phyloP scores from a whole-genome alignment of 768 basidiomycete genomes.

The Leccinellum rugosiceps region DNA sequence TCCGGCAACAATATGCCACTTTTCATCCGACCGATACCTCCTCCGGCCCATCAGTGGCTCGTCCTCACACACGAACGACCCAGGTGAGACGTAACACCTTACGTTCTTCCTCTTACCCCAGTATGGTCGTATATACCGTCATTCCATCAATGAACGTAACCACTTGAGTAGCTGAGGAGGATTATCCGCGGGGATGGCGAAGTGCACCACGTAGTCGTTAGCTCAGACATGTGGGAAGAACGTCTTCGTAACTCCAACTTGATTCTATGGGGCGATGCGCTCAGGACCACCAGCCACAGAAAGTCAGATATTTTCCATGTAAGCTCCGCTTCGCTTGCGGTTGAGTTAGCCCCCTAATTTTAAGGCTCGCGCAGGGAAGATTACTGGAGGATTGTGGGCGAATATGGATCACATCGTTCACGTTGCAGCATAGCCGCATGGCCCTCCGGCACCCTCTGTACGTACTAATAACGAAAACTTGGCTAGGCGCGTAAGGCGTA shows the following conservation, averaged over 20 bases:
- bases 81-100: slow-evolving; percentile 14
- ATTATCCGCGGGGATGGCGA: slow-evolving; percentile 22
- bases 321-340: neutral
- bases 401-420: slow-evolving; percentile 3
- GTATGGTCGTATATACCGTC: slow-evolving; percentile 13
- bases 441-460: neutral
- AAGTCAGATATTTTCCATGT: neutral
- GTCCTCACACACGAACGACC: slow-evolving; percentile 7
- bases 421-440: slow-evolving; percentile 6
- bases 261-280: neutral
- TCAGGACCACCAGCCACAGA: neutral
- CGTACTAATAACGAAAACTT: slow-evolving; percentile 9
- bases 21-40: slow-evolving; percentile 37
- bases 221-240: slow-evolving; percentile 25
- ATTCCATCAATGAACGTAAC: slow-evolving; percentile 19
- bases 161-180: slow-evolving; percentile 2
- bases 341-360: slow-evolving; percentile 10
- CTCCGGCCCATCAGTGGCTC: slow-evolving; percentile 1
- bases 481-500: neutral
- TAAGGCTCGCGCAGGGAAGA: neutral
- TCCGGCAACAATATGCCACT: slow-evolving; percentile 62
- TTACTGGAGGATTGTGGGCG: slow-evolving; percentile 10
- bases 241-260: neutral
- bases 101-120: slow-evolving; percentile 9
- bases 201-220: slow-evolving; percentile 17